These are phyloP conservation scores for Fusarium foetens DNA, from an alignment of 2,329 filamentous ascomycete species.

Conservation along the genomic window DNA sequence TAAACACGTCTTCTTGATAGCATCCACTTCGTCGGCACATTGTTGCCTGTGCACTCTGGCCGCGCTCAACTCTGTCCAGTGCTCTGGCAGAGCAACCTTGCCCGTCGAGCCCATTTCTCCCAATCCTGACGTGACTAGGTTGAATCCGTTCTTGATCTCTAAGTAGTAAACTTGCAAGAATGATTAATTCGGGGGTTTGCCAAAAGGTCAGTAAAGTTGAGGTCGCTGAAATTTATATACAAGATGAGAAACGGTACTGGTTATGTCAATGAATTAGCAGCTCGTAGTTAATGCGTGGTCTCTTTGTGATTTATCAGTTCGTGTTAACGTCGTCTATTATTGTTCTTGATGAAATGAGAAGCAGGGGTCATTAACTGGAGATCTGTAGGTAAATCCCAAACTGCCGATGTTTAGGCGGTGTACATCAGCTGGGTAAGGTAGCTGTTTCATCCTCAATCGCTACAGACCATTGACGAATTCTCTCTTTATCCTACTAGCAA, in stretches of 20 bases:
- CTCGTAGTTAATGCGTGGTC: neutral
- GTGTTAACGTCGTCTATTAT: conserved; percentile 12
- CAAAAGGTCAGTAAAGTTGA: neutral
- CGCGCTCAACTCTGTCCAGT: conserved; percentile 53
- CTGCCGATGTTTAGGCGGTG: conserved; percentile 26
- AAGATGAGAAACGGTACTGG: neutral
- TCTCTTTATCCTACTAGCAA: neutral
- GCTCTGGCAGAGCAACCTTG: conserved; percentile 49
- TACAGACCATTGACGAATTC: neutral
- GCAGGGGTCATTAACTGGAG: conserved; percentile 11
- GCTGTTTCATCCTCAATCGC: neutral
- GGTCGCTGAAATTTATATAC: neutral
- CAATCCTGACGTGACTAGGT: neutral
- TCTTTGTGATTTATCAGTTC: neutral
- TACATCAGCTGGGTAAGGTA: neutral
- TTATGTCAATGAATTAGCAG: no score
- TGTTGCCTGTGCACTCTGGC: conserved; percentile 47
- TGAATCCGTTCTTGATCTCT: neutral
- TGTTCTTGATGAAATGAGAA: conserved; percentile 31
- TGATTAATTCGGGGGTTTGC: neutral
- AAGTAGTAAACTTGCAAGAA: neutral
- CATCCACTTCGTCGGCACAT: conserved; percentile 55
- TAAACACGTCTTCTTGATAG: conserved; percentile 56
- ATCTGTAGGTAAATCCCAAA: neutral
- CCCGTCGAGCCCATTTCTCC: conserved; percentile 41